Percentiles rank a stretch among this genome's conserved stretches.
Evolutionary conservation across 2,329 filamentous ascomycete species (phyloP).

Genomic region (Seiridium unicorne): DNA sequence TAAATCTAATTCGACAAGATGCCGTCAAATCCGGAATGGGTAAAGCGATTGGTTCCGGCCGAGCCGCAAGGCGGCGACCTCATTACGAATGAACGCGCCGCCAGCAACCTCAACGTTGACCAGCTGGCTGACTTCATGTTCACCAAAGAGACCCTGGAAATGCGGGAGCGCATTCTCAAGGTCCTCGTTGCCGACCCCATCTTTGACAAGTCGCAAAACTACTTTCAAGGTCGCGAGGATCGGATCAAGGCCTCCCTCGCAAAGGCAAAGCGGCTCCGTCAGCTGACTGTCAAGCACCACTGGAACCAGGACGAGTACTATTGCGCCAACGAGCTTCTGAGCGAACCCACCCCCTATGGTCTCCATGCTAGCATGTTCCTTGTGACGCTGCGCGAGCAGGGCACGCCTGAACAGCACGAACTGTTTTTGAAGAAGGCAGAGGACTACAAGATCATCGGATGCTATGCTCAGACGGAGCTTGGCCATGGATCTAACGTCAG

Average conservation of each 20-base stretch:
- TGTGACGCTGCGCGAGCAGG: slow-evolving; percentile 66
- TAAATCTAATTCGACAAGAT: not conserved
- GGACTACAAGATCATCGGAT: slow-evolving; percentile 72
- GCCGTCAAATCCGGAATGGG: slow-evolving; percentile 44
- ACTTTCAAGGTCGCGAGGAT: slow-evolving; percentile 68
- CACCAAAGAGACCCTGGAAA: slow-evolving; percentile 61
- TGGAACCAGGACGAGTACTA: slow-evolving; percentile 66
- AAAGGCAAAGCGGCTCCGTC: slow-evolving; percentile 67
- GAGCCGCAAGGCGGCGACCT: slow-evolving; percentile 69
- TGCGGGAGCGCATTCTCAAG: slow-evolving; percentile 58
- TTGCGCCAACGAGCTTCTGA: slow-evolving; percentile 66
- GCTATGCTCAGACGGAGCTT: slow-evolving; percentile 79
- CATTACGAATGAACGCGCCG: slow-evolving; percentile 64
- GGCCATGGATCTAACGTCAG: slow-evolving; percentile 77
- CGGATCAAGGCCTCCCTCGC: slow-evolving; percentile 69
- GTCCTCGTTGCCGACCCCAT: slow-evolving; percentile 67
- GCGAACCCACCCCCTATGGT: slow-evolving; percentile 72
- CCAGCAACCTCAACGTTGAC: slow-evolving; percentile 65
- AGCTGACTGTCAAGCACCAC: slow-evolving; percentile 63
- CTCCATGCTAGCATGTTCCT: slow-evolving; percentile 60
- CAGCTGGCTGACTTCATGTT: slow-evolving; percentile 68
- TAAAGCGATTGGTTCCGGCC: slow-evolving; percentile 64
- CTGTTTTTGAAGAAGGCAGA: slow-evolving; percentile 68
- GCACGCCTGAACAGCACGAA: slow-evolving; percentile 70
- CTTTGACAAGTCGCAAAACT: slow-evolving; percentile 78